Evolutionary conservation across 108 stramenopile genomes (phyloP).

Genomic region (Conticribra guillardii): DNA sequence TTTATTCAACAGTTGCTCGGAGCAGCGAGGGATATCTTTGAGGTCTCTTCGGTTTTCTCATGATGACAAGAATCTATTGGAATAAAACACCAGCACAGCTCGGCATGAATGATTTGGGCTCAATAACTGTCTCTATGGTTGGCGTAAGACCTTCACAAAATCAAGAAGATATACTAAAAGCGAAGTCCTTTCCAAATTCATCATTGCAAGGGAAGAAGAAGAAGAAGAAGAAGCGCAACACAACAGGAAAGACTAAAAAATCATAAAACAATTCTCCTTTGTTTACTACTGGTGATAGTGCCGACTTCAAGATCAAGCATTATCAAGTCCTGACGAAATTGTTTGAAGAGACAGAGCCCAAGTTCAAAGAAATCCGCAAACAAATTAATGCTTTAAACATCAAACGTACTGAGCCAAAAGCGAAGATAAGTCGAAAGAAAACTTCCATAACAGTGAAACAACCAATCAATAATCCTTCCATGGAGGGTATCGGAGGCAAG

Average conservation of each 20-base stretch:
- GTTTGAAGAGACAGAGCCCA: background rate
- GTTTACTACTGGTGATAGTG: background rate
- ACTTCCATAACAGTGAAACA: no score
- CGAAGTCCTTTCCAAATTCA: no score
- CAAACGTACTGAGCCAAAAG: conserved; percentile 1
- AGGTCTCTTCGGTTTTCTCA: conserved; percentile 1
- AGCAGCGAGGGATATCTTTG: background rate
- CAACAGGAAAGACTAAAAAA: background rate
- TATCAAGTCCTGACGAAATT: background rate
- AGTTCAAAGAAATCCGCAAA: conserved; percentile 12
- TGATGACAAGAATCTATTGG: conserved; percentile 6
- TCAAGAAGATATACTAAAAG: no score
- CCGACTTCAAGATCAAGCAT: background rate
- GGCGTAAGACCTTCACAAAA: no score
- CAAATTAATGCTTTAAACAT: background rate
- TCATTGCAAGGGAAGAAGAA: no score
- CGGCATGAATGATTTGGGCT: conserved; percentile 3
- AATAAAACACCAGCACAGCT: conserved; percentile 3
- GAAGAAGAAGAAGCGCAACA: background rate
- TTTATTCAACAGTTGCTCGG: conserved; percentile 4
- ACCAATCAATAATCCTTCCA: background rate
- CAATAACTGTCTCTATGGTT: background rate
- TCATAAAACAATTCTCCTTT: no score
- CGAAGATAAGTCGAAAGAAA: background rate
- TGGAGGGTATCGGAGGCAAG: conserved; percentile 13